Percentiles rank a stretch among this genome's conserved stretches.
phyloP scores from a whole-genome alignment of 768 basidiomycete genomes.

The Podaxis carcinomalis region DNA sequence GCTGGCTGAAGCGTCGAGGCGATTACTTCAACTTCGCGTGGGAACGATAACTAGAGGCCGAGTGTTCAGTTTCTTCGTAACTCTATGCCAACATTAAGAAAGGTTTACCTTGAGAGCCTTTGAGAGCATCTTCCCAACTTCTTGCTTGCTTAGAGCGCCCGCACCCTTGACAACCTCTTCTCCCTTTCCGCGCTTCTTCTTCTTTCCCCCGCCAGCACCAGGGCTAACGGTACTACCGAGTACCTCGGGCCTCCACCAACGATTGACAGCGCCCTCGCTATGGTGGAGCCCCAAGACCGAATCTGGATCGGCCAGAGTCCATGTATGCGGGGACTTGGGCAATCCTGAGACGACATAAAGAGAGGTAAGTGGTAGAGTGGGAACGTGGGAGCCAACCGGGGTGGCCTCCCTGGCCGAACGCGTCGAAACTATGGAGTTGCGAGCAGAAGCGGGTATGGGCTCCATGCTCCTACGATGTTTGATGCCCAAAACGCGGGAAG shows the following conservation, averaged over 20 bases:
- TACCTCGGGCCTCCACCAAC: slow-evolving; percentile 91
- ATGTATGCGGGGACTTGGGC: slow-evolving; percentile 84
- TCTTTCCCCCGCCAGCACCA: slow-evolving; percentile 76
- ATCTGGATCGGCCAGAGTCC: slow-evolving; percentile 86
- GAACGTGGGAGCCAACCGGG: slow-evolving; percentile 56
- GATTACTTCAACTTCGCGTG: slow-evolving; percentile 90
- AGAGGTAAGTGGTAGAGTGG: slow-evolving; percentile 73
- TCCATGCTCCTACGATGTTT: slow-evolving; percentile 77
- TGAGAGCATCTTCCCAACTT: slow-evolving; percentile 86
- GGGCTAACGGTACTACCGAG: slow-evolving; percentile 85
- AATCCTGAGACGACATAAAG: slow-evolving; percentile 87
- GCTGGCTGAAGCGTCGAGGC: slow-evolving; percentile 93
- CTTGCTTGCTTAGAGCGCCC: slow-evolving; percentile 78
- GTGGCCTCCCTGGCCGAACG: slow-evolving; percentile 58
- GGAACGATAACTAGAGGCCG: slow-evolving; percentile 70
- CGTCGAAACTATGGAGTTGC: slow-evolving; percentile 76
- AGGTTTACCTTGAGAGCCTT: slow-evolving; percentile 79
- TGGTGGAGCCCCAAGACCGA: slow-evolving; percentile 79
- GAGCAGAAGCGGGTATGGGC: slow-evolving; percentile 73
- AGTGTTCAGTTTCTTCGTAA: slow-evolving; percentile 9
- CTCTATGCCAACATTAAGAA: slow-evolving; percentile 5
- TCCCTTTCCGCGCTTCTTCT: slow-evolving; percentile 61
- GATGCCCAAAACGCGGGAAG: slow-evolving; percentile 74
- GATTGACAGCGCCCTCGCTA: slow-evolving; percentile 76
- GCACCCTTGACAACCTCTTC: slow-evolving; percentile 71